Conservation (phyloP, 2,329 filamentous ascomycete genomes). For the Tolypocladium ovalisporum region DNA sequence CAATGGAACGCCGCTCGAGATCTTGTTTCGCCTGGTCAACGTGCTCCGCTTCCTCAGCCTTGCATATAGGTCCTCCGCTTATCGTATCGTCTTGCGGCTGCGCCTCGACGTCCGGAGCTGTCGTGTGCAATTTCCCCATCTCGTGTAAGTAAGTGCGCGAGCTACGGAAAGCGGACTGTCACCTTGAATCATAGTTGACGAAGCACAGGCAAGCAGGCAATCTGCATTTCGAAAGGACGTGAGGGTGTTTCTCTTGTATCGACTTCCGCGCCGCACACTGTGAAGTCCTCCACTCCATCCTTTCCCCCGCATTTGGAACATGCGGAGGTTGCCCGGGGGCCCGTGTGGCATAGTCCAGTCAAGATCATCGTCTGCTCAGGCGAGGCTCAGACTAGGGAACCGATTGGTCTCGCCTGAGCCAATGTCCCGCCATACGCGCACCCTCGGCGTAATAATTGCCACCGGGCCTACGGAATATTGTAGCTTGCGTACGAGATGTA, state of each 20-base stretch:
- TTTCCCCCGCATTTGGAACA: too few relatives aligned
- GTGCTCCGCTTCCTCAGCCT: neutral
- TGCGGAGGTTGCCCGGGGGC: too few relatives aligned
- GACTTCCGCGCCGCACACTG: too few relatives aligned
- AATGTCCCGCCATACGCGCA: neutral
- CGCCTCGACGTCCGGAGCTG: neutral
- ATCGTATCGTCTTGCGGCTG: neutral
- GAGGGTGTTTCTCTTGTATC: too few relatives aligned
- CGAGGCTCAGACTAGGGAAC: too few relatives aligned
- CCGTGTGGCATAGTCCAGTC: too few relatives aligned
- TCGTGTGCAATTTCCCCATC: neutral
- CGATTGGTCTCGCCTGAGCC: too few relatives aligned
- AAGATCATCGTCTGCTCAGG: too few relatives aligned
- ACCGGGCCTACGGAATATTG: neutral
- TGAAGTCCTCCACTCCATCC: too few relatives aligned
- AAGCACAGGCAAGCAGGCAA: too few relatives aligned
- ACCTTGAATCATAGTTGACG: neutral
- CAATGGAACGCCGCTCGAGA: conserved; percentile 15
- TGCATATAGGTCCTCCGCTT: too few relatives aligned
- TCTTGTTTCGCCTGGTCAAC: neutral
- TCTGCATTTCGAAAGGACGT: too few relatives aligned
- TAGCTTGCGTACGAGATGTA: neutral
- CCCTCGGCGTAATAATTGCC: neutral
- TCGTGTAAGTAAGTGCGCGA: neutral
- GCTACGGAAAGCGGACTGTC: neutral